Evolutionary conservation across 1,284 basidiomycete genomes (phyloP).

Genomic region (Fistulinella cinereoalba): DNA sequence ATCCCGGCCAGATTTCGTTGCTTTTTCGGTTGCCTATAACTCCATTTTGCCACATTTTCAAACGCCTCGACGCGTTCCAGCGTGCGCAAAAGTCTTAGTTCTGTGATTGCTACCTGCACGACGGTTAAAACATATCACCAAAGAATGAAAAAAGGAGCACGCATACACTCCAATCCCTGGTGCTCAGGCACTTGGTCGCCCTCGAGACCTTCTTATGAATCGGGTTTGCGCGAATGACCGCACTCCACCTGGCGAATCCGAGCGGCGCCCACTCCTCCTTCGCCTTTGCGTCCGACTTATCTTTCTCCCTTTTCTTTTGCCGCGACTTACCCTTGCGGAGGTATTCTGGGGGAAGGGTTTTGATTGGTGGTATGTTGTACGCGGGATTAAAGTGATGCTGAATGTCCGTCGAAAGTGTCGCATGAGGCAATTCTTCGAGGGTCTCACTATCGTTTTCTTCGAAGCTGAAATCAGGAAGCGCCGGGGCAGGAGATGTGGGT

Average conservation of each 20-base stretch:
- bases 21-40: conserved; percentile 94
- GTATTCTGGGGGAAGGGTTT: conserved; percentile 60
- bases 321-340: conserved; percentile 55
- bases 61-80: conserved; percentile 85
- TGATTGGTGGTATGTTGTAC: conserved; percentile 62
- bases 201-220: conserved; percentile 63
- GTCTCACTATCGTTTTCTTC: conserved; percentile 22
- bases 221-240: conserved; percentile 68
- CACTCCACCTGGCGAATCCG: conserved; percentile 71
- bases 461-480: conserved; percentile 32
- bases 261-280: conserved; percentile 65
- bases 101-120: conserved; percentile 68
- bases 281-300: conserved; percentile 51
- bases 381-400: conserved; percentile 42
- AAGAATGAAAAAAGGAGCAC: conserved; percentile 1
- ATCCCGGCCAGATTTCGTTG: conserved; percentile 78
- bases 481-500: conserved; percentile 33
- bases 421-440: conserved; percentile 22
- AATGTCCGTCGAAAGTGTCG: conserved; percentile 21
- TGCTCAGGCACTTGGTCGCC: conserved; percentile 72
- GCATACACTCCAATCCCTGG: conserved; percentile 76
- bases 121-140: conserved; percentile 4
- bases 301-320: conserved; percentile 57
- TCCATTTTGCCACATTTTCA: conserved; percentile 84
- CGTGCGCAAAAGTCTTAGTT: conserved; percentile 74